phyloP scores from a whole-genome alignment of 2,329 filamentous ascomycete genomes.

The Monilinia fructicola region DNA sequence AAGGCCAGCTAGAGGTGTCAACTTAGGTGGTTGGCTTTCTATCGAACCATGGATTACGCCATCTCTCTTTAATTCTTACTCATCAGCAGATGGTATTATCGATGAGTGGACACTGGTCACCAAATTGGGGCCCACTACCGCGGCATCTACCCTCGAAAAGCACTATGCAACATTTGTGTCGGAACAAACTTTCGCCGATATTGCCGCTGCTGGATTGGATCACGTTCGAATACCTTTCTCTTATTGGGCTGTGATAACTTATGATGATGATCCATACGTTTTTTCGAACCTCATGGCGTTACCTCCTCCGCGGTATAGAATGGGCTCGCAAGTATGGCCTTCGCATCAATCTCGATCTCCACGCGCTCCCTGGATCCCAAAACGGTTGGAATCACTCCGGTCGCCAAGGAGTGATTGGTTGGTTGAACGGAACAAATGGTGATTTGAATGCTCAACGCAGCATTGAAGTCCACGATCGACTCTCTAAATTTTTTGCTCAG shows the following conservation, averaged over 20 bases:
- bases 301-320: constrained; percentile 88
- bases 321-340: constrained; percentile 91
- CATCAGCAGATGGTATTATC: constrained; percentile 58
- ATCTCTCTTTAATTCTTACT: constrained; percentile 73
- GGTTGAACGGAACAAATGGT: constrained; percentile 90
- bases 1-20: constrained; percentile 83
- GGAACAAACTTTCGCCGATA: constrained; percentile 79
- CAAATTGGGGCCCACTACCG: constrained; percentile 65
- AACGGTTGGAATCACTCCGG: constrained; percentile 99
- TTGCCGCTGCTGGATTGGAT: constrained; percentile 84
- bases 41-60: constrained; percentile 95
- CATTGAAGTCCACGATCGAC: constrained; percentile 80
- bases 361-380: constrained; percentile 88
- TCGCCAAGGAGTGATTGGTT: constrained; percentile 73
- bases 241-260: constrained; percentile 90
- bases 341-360: constrained; percentile 88
- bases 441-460: constrained; percentile 74
- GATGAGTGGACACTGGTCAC: constrained; percentile 83
- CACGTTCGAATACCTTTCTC: constrained; percentile 95
- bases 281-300: constrained; percentile 86
- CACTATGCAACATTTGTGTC: constrained; percentile 91
- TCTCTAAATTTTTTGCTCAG: constrained; percentile 92
- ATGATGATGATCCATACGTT: constrained; percentile 84
- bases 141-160: constrained; percentile 70
- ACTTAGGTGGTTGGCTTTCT: constrained; percentile 89